phyloP scores from a whole-genome alignment of 148 eudicot species.

The Tetragonia tetragonoides region DNA sequence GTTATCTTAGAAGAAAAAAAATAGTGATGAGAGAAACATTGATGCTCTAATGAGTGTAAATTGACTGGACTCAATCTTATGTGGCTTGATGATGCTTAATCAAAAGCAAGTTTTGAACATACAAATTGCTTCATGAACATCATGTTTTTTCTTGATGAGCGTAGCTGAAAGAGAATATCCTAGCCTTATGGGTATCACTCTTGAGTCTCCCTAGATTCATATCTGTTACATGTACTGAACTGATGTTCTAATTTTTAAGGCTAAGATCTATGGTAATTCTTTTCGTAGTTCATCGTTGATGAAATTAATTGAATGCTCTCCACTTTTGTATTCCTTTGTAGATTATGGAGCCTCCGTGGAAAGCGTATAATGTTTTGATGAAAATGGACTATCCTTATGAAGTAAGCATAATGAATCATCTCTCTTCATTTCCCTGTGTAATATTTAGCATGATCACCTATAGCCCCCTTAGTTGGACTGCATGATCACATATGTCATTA shows the following conservation, averaged over 20 bases:
- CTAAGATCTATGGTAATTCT: neutral
- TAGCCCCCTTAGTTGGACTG: neutral
- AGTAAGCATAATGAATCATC: slow-evolving; percentile 32
- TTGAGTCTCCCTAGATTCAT: neutral
- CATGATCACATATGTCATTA: neutral
- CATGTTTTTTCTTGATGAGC: neutral
- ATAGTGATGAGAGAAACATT: neutral
- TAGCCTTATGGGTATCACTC: neutral
- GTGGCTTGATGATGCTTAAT: too few relatives aligned
- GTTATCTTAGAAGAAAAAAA: too few relatives aligned
- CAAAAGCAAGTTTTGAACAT: too few relatives aligned
- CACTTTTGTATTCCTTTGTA: slow-evolving; percentile 27
- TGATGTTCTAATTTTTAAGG: slow-evolving; percentile 6
- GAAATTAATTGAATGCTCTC: neutral
- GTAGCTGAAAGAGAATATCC: neutral
- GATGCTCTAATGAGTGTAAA: neutral
- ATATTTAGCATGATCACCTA: neutral
- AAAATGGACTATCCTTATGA: slow-evolving; percentile 95
- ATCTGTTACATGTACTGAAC: slow-evolving; percentile 11
- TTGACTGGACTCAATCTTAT: neutral
- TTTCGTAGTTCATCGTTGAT: neutral
- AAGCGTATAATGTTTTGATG: slow-evolving; percentile 63
- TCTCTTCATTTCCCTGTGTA: slow-evolving; percentile 10
- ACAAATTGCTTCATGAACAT: too few relatives aligned
- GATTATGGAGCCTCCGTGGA: slow-evolving; percentile 97